These are phyloP conservation scores for Emydomyces testavorans DNA, from an alignment of 2,329 filamentous ascomycete species.

Conservation along the genomic window DNA sequence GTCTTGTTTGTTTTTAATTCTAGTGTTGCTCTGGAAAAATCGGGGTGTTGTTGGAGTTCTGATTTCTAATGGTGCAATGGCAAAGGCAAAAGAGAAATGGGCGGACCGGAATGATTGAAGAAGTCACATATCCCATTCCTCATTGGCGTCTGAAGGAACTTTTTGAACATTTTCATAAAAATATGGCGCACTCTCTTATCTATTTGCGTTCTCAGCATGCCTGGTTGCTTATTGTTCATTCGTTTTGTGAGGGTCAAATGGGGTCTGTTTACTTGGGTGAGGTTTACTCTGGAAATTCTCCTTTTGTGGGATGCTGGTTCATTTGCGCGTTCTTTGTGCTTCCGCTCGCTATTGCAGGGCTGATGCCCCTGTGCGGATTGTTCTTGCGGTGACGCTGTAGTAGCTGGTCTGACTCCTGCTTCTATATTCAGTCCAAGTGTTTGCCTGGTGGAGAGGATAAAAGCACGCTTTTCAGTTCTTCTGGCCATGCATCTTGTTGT, in stretches of 20 bases:
- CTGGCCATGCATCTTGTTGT: too few species aligned
- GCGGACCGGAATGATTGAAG: constrained; percentile 5
- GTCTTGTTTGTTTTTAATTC: constrained; percentile 5
- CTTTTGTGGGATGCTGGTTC: too few species aligned
- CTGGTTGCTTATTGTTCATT: background rate
- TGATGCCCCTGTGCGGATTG: too few species aligned
- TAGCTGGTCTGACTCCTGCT: too few species aligned
- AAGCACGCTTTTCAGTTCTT: too few species aligned
- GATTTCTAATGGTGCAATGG: too few species aligned
- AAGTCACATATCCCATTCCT: constrained; percentile 5
- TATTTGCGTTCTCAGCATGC: background rate
- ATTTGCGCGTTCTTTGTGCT: too few species aligned
- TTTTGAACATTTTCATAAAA: background rate
- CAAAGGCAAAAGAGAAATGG: constrained; percentile 9
- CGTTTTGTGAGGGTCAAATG: background rate
- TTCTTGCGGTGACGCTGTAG: too few species aligned
- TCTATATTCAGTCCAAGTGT: too few species aligned
- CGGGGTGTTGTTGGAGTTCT: constrained; percentile 1
- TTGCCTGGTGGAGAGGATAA: too few species aligned
- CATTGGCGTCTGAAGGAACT: constrained; percentile 8
- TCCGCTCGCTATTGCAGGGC: too few species aligned
- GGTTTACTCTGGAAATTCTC: too few species aligned
- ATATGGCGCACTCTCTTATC: background rate
- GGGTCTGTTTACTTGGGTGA: background rate
- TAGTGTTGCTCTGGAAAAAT: background rate